Conservation (phyloP, 129 eudicot species). For the Flaveria robusta region DNA sequence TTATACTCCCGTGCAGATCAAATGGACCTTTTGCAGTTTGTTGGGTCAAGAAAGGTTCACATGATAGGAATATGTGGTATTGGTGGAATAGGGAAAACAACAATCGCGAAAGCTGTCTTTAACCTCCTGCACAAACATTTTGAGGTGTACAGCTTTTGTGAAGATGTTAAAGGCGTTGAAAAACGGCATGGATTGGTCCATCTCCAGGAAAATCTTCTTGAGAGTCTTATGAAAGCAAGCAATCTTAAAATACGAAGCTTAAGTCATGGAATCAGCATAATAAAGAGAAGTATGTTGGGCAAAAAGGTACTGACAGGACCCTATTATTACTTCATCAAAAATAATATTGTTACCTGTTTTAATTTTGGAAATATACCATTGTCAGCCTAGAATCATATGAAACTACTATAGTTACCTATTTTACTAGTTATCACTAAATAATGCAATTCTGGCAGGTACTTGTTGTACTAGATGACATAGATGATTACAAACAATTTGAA, state of each 20-base stretch:
- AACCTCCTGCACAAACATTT: slow-evolving; percentile 30
- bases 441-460: slow-evolving; percentile 9
- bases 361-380: too few species aligned
- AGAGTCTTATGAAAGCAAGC: slow-evolving; percentile 19
- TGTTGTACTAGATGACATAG: slow-evolving; percentile 42
- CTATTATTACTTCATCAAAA: not conserved
- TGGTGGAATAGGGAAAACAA: slow-evolving; percentile 47
- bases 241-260: slow-evolving; percentile 17
- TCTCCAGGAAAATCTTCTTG: slow-evolving; percentile 36
- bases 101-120: slow-evolving; percentile 39
- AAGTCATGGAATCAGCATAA: slow-evolving; percentile 19
- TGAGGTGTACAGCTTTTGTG: slow-evolving; percentile 36
- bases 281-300: slow-evolving; percentile 8
- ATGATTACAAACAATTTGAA: slow-evolving; percentile 31
- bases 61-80: slow-evolving; percentile 44
- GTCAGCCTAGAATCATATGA: too few species aligned
- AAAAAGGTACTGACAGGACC: slow-evolving; percentile 30
- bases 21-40: slow-evolving; percentile 27
- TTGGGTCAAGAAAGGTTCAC: slow-evolving; percentile 28
- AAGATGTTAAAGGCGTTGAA: slow-evolving; percentile 34
- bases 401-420: not conserved
- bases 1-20: slow-evolving; percentile 32
- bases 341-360: not conserved
- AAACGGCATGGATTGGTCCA: slow-evolving; percentile 30
- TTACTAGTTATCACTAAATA: not conserved